Percentiles rank a stretch among this genome's conserved stretches.
Evolutionary conservation across 805 yeast species (phyloP).

Genomic region (Candida wancherniae): DNA sequence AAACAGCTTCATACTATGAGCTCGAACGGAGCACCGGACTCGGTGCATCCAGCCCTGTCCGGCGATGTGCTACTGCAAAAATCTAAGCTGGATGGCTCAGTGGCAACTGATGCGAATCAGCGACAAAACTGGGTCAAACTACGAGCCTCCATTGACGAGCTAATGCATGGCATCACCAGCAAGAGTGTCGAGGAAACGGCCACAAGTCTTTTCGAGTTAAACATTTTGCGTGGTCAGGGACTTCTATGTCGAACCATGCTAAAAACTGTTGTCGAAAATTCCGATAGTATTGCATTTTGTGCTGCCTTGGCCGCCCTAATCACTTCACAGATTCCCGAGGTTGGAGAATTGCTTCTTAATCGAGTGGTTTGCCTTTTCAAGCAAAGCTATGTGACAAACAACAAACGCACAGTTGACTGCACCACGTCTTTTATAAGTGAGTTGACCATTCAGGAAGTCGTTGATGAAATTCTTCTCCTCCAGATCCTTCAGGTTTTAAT

Average conservation of each 20-base stretch:
- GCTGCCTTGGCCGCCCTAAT: conserved; percentile 56
- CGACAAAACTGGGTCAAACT: conserved; percentile 52
- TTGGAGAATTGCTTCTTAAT: conserved; percentile 54
- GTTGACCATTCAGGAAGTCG: conserved; percentile 57
- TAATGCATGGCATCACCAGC: conserved; percentile 42
- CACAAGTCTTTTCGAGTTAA: conserved; percentile 48
- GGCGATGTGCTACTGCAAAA: too few relatives aligned
- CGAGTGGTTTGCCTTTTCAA: conserved; percentile 59
- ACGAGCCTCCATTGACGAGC: conserved; percentile 43
- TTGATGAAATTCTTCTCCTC: conserved; percentile 27
- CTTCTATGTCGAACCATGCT: conserved; percentile 53
- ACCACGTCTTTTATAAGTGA: conserved; percentile 53
- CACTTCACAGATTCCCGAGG: conserved; percentile 62
- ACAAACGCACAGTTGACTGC: conserved; percentile 36
- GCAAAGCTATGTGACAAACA: conserved; percentile 33
- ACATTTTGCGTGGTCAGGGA: conserved; percentile 60
- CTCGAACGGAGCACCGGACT: too few relatives aligned
- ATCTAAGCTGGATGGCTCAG: too few relatives aligned
- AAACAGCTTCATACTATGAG: too few relatives aligned
- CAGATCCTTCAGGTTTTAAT: conserved; percentile 34
- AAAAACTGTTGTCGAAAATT: conserved; percentile 44
- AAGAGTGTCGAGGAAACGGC: conserved; percentile 25
- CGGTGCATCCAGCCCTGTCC: too few relatives aligned
- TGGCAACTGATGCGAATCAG: too few relatives aligned
- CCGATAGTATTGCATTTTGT: conserved; percentile 41